Base-by-base conservation (phyloP, 495 filamentous ascomycete genomes). In the Tuber magnatum region DNA sequence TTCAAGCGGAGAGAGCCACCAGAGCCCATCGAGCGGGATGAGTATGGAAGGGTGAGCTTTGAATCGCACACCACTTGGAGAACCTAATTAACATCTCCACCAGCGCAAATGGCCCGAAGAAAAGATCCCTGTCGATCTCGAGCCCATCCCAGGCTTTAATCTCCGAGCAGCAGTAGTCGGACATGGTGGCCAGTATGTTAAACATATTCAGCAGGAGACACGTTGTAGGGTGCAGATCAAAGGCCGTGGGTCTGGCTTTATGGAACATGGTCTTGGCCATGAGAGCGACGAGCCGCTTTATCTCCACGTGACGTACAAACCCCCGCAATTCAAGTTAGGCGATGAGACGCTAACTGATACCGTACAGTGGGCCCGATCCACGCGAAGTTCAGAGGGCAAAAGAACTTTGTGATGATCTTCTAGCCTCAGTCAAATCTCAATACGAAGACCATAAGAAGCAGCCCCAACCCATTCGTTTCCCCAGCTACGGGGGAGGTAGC, bases 91-190 rank as follows among this genome's bases (percentile, higher is more conserved):
- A 86, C 83, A 16, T 44, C 40, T 42, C 82, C 83, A 78, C 81
- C 78, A 97, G 92, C 93, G 94, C 79, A 97, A 97, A 93, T 98
- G 95, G 95, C 95, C 95, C 12, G 94, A 97, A 81, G 94, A 97
- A 84, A 92, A 91, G 75, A 96, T 99, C 75, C 90, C 93, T 14
- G 92, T 98, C 76, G 88, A 91, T 73, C 90, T 99, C 41, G 94
- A 98, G 76, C 91, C 94, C 2, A 89, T 97, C 69, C 92, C 90
- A 35, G 95, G 95, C n/a, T 99, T 99, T 85, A 99, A 99, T 77
- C 86, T 98, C 68, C 90, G 95, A 74, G 95, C 95, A 68, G 93
- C 97, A 80, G 94, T 99, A 68, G 95, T 99, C 71, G 95, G 95
- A 32, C 92, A 94, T 80, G 92, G 93, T 46, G 95, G 95, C 71